Evolutionary conservation across 352 stramenopile species (phyloP).

Genomic region (Phytophthora ramorum): DNA sequence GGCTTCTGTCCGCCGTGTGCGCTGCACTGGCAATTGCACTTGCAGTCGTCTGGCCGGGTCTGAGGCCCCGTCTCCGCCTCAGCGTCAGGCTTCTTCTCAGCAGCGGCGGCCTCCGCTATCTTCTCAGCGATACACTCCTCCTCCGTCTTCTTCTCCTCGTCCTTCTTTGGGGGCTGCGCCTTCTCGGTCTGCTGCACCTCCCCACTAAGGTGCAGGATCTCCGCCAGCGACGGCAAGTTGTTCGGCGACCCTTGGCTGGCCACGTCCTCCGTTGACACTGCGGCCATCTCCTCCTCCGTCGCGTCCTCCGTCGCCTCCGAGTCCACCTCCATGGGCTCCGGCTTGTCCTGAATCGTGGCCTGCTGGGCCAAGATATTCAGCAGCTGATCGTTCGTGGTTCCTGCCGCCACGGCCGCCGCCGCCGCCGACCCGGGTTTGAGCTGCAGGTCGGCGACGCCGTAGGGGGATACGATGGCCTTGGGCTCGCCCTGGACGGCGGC

Average conservation of each 20-base stretch:
- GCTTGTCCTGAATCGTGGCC: slow-evolving; percentile 46
- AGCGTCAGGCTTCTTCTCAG: not conserved
- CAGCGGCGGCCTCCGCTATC: not conserved
- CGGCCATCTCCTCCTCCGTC: not conserved
- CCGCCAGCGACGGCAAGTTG: slow-evolving; percentile 65
- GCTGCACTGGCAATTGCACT: slow-evolving; percentile 45
- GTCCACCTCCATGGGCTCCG: slow-evolving; percentile 33
- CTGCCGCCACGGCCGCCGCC: slow-evolving; percentile 24
- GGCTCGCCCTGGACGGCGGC: slow-evolving; percentile 43
- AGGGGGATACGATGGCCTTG: slow-evolving; percentile 56
- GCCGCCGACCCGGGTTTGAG: slow-evolving; percentile 47
- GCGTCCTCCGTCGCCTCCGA: slow-evolving; percentile 11
- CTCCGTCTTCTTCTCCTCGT: slow-evolving; percentile 10
- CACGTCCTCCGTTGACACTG: not conserved
- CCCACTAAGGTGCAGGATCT: slow-evolving; percentile 78
- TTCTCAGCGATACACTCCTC: slow-evolving; percentile 5
- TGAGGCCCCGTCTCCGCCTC: not conserved
- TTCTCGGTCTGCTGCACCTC: slow-evolving; percentile 17
- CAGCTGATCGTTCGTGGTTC: slow-evolving; percentile 52
- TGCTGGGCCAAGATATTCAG: slow-evolving; percentile 80
- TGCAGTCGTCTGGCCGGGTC: slow-evolving; percentile 26
- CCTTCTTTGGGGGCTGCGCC: not conserved
- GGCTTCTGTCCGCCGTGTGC: slow-evolving; percentile 28
- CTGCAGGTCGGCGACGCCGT: slow-evolving; percentile 65
- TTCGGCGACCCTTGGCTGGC: slow-evolving; percentile 46